A percentile compares a stretch with the other conserved stretches of the same genome.
These are phyloP conservation scores for Dendrobium catenatum DNA, from an alignment of 106 monocot genomes.

Conservation along the genomic window DNA sequence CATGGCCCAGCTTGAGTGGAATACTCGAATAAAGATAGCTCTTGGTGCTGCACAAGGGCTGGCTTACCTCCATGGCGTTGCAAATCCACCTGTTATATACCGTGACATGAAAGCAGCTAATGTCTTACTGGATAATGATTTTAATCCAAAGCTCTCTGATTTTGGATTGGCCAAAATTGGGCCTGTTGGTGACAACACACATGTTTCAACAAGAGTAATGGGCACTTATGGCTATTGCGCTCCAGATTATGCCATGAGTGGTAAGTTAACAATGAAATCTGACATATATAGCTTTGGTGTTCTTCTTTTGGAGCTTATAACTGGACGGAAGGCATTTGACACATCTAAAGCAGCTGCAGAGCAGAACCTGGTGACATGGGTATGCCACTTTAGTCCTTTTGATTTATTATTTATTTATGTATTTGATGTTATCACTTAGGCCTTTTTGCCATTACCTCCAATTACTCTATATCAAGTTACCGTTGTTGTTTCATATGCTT, in stretches of 20 bases:
- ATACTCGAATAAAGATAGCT: constrained; percentile 59
- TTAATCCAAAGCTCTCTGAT: constrained; percentile 68
- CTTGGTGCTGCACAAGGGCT: constrained; percentile 61
- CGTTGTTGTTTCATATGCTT: neutral
- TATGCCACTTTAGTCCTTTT: constrained; percentile 15
- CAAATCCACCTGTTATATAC: constrained; percentile 68
- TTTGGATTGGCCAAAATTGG: constrained; percentile 78
- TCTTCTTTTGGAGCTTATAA: constrained; percentile 54
- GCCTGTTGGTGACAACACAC: constrained; percentile 67
- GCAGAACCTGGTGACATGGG: constrained; percentile 54
- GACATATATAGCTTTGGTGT: constrained; percentile 74
- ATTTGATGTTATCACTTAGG: neutral
- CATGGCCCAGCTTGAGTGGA: constrained; percentile 52
- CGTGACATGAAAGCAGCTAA: constrained; percentile 70
- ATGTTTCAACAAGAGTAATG: constrained; percentile 79
- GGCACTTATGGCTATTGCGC: constrained; percentile 78
- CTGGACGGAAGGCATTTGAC: constrained; percentile 54
- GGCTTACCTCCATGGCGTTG: constrained; percentile 53
- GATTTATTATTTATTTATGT: neutral
- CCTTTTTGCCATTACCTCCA: neutral
- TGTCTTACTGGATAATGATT: constrained; percentile 47
- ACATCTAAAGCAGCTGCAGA: constrained; percentile 24
- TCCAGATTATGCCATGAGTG: constrained; percentile 68
- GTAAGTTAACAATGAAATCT: constrained; percentile 61
- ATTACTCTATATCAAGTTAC: neutral